Evolutionary conservation across 495 filamentous ascomycete genomes (phyloP).

Genomic region (Chaetomium fimeti): DNA sequence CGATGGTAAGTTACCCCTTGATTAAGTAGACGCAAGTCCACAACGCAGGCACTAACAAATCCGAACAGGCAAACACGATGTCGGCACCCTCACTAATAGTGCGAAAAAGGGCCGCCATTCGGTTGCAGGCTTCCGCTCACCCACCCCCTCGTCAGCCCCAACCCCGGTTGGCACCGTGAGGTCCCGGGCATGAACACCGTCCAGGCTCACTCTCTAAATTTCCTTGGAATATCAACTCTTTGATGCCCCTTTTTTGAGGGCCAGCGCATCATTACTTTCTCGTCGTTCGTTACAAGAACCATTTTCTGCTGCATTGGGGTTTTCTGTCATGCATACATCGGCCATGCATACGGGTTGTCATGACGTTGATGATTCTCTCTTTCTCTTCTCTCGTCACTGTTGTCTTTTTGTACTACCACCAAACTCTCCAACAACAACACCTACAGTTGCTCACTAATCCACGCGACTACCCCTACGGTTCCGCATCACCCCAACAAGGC

Average conservation of each 20-base stretch:
- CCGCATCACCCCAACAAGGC: background rate
- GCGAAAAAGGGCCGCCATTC: conserved; percentile 41
- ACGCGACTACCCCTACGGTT: background rate
- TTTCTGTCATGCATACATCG: conserved; percentile 31
- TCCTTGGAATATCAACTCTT: conserved; percentile 26
- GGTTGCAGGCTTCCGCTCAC: conserved; percentile 31
- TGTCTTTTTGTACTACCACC: conserved; percentile 11
- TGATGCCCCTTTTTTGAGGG: conserved; percentile 17
- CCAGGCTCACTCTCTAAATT: conserved; percentile 19
- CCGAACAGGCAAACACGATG: conserved; percentile 69
- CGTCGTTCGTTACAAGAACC: conserved; percentile 39
- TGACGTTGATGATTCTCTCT: conserved; percentile 33
- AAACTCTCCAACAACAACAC: conserved; percentile 3
- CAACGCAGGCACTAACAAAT: conserved; percentile 25
- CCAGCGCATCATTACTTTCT: conserved; percentile 29
- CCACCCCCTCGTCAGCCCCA: conserved; percentile 33
- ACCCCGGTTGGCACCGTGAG: conserved; percentile 36
- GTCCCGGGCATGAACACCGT: conserved; percentile 33
- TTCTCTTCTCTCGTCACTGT: conserved; percentile 14
- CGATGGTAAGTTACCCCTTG: conserved; percentile 67
- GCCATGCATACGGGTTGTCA: conserved; percentile 36
- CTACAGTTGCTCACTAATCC: conserved; percentile 15
- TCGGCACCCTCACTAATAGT: conserved; percentile 52
- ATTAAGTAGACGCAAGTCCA: background rate
- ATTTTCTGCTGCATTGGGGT: conserved; percentile 30